A percentile compares a stretch with the other conserved stretches of the same genome.
Evolutionary conservation across 2,329 filamentous ascomycete species (phyloP).

Genomic region (Aspergillus versicolor): DNA sequence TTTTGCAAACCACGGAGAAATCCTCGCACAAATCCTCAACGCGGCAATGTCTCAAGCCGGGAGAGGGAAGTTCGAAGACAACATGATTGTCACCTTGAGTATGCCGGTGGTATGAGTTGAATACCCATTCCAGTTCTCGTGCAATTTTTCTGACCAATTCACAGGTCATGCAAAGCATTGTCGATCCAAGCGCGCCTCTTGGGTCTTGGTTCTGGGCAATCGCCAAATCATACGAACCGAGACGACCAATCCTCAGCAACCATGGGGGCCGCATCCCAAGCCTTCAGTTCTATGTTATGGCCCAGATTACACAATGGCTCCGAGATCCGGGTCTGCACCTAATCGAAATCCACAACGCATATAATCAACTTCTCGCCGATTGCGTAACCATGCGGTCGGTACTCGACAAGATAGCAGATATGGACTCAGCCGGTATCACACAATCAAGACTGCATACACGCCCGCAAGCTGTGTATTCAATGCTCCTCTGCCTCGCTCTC

Average conservation of each 20-base stretch:
- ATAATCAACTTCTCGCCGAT: constrained; percentile 17
- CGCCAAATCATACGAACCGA: constrained; percentile 1
- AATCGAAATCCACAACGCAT: constrained; percentile 6
- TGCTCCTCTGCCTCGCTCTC: constrained; percentile 18
- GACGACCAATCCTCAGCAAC: background rate
- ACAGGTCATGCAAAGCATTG: constrained; percentile 24
- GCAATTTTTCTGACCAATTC: background rate
- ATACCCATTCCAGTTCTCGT: background rate
- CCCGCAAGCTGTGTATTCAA: constrained; percentile 20
- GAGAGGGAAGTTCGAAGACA: constrained; percentile 17
- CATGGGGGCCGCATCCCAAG: constrained; percentile 9
- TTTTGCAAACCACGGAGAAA: constrained; percentile 19
- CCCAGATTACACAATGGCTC: constrained; percentile 7
- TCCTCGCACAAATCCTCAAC: constrained; percentile 22
- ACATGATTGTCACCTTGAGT: constrained; percentile 22
- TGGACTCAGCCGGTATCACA: background rate
- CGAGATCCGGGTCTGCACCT: constrained; percentile 3
- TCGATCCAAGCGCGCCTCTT: constrained; percentile 22
- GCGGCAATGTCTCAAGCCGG: constrained; percentile 16
- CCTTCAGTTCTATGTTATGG: constrained; percentile 16
- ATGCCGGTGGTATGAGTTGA: constrained; percentile 20
- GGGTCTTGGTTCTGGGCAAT: constrained; percentile 17
- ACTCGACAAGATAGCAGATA: constrained; percentile 2
- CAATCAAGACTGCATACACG: constrained; percentile 13
- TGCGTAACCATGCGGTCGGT: constrained; percentile 8